These are phyloP conservation scores for Diplotaxis tenuifolia DNA, from an alignment of 345 rosid genomes.

Conservation along the genomic window DNA sequence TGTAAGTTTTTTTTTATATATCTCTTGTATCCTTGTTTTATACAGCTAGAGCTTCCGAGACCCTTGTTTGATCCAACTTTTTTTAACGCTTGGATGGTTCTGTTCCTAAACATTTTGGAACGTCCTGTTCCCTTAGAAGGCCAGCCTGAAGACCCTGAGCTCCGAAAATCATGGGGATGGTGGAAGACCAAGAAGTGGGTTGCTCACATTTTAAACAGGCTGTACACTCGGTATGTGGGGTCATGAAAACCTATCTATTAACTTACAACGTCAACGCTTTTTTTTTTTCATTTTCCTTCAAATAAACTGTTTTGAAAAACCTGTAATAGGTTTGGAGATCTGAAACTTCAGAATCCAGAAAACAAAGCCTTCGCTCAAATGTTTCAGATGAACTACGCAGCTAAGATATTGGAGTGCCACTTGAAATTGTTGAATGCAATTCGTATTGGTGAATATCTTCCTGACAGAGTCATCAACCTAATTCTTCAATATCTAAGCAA, in stretches of 20 bases:
- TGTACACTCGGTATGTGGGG: slow-evolving; percentile 69
- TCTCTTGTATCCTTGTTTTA: slow-evolving; percentile 12
- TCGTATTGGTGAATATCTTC: slow-evolving; percentile 88
- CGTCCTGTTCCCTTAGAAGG: slow-evolving; percentile 89
- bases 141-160: slow-evolving; percentile 84
- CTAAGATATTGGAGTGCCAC: slow-evolving; percentile 91
- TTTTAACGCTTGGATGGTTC: slow-evolving; percentile 92
- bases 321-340: slow-evolving; percentile 82
- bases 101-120: slow-evolving; percentile 87
- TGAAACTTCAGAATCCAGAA: slow-evolving; percentile 89
- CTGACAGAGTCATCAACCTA: slow-evolving; percentile 94
- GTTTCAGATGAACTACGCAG: slow-evolving; percentile 91
- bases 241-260: background rate
- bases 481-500: slow-evolving; percentile 95
- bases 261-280: background rate
- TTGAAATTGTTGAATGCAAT: slow-evolving; percentile 77
- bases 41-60: slow-evolving; percentile 95
- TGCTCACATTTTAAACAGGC: slow-evolving; percentile 91
- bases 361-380: slow-evolving; percentile 86
- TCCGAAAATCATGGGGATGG: slow-evolving; percentile 99
- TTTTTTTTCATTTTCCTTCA: slow-evolving; percentile 5
- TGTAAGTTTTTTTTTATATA: background rate
- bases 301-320: background rate
- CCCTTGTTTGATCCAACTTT: slow-evolving; percentile 78
- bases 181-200: slow-evolving; percentile 99